phyloP scores from a whole-genome alignment of 306 rosid genomes.

The Abrus precatorius region DNA sequence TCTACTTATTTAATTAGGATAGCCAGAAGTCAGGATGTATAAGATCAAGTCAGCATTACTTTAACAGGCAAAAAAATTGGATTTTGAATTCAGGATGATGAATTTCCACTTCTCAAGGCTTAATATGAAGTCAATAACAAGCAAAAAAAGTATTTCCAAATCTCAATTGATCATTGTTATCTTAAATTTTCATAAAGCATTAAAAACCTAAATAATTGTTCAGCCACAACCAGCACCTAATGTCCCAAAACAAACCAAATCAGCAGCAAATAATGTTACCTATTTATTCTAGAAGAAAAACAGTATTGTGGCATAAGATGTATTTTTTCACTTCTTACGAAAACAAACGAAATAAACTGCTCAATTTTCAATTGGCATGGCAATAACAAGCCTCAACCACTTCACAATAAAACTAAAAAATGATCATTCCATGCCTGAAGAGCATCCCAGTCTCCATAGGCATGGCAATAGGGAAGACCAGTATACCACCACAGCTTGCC shows the following conservation, averaged over 20 bases:
- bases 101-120: neutral
- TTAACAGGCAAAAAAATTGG: neutral
- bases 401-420: neutral
- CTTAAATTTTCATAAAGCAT: neutral
- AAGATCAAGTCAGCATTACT: neutral
- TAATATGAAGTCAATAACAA: slow-evolving; percentile 14
- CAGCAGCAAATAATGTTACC: neutral
- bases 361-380: neutral
- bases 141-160: neutral
- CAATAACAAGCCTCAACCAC: neutral
- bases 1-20: neutral
- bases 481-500: neutral
- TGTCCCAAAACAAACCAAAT: neutral
- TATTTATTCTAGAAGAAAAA: neutral
- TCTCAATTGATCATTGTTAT: neutral
- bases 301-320: neutral
- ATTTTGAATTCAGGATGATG: neutral
- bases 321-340: neutral
- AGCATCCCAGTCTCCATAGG: neutral
- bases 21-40: slow-evolving; percentile 13
- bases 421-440: neutral
- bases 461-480: neutral
- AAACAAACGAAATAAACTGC: neutral
- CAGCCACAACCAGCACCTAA: neutral
- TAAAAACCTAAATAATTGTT: neutral